Conservation (phyloP, 2,329 filamentous ascomycete genomes). For the Aspergillus transmontanensis region DNA sequence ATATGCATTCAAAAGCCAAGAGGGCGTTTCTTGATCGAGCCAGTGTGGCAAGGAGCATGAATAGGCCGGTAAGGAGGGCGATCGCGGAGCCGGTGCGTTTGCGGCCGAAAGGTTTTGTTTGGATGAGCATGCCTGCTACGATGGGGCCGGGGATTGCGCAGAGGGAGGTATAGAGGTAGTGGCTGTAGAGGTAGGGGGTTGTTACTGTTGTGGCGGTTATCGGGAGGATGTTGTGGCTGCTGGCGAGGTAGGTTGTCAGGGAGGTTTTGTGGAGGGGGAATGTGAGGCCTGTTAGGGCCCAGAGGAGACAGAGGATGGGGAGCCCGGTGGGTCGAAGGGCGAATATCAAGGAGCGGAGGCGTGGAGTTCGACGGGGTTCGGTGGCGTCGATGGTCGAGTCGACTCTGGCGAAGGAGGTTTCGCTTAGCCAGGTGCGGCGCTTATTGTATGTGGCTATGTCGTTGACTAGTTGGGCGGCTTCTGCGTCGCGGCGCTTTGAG, state of each 20-base stretch:
- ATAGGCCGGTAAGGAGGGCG: slow-evolving; percentile 19
- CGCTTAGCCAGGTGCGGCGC: slow-evolving; percentile 21
- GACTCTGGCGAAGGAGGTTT: slow-evolving; percentile 20
- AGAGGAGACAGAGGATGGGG: slow-evolving; percentile 16
- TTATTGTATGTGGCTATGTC: slow-evolving; percentile 21
- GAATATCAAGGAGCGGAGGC: slow-evolving; percentile 7
- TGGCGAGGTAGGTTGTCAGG: slow-evolving; percentile 17
- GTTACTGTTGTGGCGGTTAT: slow-evolving; percentile 16
- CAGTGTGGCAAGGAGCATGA: slow-evolving; percentile 20
- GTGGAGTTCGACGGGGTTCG: background rate
- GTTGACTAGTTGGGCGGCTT: slow-evolving; percentile 23
- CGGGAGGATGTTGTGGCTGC: slow-evolving; percentile 8
- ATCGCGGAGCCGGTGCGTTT: slow-evolving; percentile 19
- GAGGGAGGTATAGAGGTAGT: slow-evolving; percentile 18
- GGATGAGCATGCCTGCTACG: slow-evolving; percentile 15
- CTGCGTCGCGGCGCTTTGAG: slow-evolving; percentile 18
- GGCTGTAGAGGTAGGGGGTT: slow-evolving; percentile 18
- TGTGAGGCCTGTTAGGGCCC: slow-evolving; percentile 18
- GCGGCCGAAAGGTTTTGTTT: slow-evolving; percentile 17
- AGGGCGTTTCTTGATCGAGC: slow-evolving; percentile 11
- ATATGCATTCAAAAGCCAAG: slow-evolving; percentile 19
- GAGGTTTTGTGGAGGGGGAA: slow-evolving; percentile 23
- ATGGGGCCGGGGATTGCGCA: slow-evolving; percentile 23
- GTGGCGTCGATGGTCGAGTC: slow-evolving; percentile 20
- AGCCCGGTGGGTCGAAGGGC: slow-evolving; percentile 1